Evolutionary conservation across 441 rosid genomes (phyloP), one percentile per base, ranked within the genome.

Genomic region (Aquilaria agallochum): DNA sequence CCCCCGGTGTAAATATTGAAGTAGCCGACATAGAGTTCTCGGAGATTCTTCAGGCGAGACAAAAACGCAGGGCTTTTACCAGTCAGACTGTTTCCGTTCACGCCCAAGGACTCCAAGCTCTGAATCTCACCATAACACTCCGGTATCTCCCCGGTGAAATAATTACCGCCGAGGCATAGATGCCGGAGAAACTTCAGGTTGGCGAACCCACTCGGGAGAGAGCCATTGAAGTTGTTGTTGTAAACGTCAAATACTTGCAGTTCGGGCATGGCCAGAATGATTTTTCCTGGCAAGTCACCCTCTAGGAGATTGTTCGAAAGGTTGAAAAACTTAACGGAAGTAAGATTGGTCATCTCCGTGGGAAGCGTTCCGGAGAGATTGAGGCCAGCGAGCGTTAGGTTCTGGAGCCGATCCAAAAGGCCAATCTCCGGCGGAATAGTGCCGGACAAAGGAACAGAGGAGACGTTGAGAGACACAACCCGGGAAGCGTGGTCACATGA

Each of bases 391-490:
- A 90, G 42, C 0, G 98, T 84, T 5, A 93, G 83, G 70, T 78
- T 86, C 55, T 80, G 83, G 5, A 93, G 86, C 76, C 64, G 75
- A 31, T 68, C 40, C 60, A 90, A 56, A 48, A 70, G 61, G 31
- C 96, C 98, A 61, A 90, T 83, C 65, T 80, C 94, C 12, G 83
- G 86, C 0, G 97, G 90, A 31, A 93, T 68, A 1, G 57, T 65
- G 0, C 98, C 94, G 10, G 65, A 74, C 2, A 90, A 72, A 66
- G 69, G 73, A 57, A 63, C 50, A 31, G 68, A 83, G 0, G 88
- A 77, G 53, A 88, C 67, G 74, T 80, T 74, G 2, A 93, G 76
- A 51, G 96, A 76, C 30, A 88, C 74, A 11, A 93, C 90, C 2
- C 88, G 81, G 3, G 63, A 68, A 9, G 74, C 68, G 0, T 5